Evolutionary conservation across 1,284 basidiomycete genomes (phyloP), one percentile per base, ranked within the genome.

Genomic region (Tilletiopsis washingtonensis): DNA sequence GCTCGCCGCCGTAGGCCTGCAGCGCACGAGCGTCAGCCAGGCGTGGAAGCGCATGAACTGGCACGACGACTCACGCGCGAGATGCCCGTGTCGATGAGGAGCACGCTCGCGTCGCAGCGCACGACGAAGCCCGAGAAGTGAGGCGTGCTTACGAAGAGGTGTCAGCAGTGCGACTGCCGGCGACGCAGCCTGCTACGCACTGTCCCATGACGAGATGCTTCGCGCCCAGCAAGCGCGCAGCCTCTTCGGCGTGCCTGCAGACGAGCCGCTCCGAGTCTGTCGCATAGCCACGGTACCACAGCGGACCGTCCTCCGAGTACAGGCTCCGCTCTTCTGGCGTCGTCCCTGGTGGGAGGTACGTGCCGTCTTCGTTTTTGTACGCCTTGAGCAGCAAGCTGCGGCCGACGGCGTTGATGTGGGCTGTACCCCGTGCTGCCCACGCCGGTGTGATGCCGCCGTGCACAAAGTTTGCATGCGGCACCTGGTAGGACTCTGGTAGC

Each of bases 271-370:
- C 41, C 1, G 42, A n/a, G 14, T 64, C 62, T 12, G 50, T 34
- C 4, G 70, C 69, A 26, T 70, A 73, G 19, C 67, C 69, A 3
- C 70, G 53, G 49, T 65, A 71, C 70, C 70, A 73, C 1, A 71
- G 52, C 0, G 70, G 70, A 1, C 70, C 70, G n/a, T 51, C 5
- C 42, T 61, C 53, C 3, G 41, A 27, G 45, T 59, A 71, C 0
- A 73, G 45, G 4, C 45, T 43, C 11, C 21, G 17, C 54, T 73
- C 70, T n/a, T 55, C 59, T 0, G 12, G 3, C 0, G 61, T 62
- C 5, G 56, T 56, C 17, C 56, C 54, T 0, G 37, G n/a, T 5
- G 68, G 68, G 2, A 59, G 45, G 24, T 43, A 51, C n/a, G n/a
- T n/a, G n/a, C 48, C 51, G 24, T 43, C 21, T 4, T 54, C 53